Base-by-base conservation (phyloP, 306 rosid genomes). In the Pueraria montana region DNA sequence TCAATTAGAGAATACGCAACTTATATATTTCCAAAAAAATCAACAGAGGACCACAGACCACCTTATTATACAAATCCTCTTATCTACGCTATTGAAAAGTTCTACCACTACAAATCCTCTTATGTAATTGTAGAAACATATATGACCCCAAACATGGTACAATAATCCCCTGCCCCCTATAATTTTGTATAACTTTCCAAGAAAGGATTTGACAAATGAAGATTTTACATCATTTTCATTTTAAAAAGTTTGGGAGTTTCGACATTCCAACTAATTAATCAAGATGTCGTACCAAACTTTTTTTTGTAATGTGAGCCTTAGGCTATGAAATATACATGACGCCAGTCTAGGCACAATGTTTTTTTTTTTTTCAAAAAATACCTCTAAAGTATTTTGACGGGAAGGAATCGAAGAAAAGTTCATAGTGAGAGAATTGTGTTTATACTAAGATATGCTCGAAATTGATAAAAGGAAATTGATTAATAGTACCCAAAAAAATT, bases 331-430 rank as follows among this genome's bases (percentile, higher is more conserved):
- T 88, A 80, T 90, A 92, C 82, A 87, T 89, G 43, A 63, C 20
- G 23, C 45, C 43, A 8, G 45, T 64, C 20, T 1, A 3, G 79
- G 93, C 97, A 86, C 82, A 94, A 55, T 83, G 93, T 91, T 56
- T 95, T 88, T 88, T 96, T 97, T 80, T 87, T 93, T 72, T 3
- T 1, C 84, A 90, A 58, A 96, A 85, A 83, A 89, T 1, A 4
- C 9, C 92, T 97, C 99, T 91, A 83, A 0, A 69, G 79, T 76
- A 72, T 65, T 84, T 65, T 40, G 56, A 81, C 63, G 80, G 18
- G 4, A 79, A 83, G 72, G 24, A 73, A 38, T 38, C 43, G 11
- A 6, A n/a, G 79, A 72, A 79, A 68, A 58, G 64, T 40, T 72
- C 49, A 38, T 34, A 52, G 58, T 49, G 32, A 61, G 52, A 77